Evolutionary conservation across 805 yeast genomes (phyloP).

Genomic region (Wickerhamiella qilinensis): DNA sequence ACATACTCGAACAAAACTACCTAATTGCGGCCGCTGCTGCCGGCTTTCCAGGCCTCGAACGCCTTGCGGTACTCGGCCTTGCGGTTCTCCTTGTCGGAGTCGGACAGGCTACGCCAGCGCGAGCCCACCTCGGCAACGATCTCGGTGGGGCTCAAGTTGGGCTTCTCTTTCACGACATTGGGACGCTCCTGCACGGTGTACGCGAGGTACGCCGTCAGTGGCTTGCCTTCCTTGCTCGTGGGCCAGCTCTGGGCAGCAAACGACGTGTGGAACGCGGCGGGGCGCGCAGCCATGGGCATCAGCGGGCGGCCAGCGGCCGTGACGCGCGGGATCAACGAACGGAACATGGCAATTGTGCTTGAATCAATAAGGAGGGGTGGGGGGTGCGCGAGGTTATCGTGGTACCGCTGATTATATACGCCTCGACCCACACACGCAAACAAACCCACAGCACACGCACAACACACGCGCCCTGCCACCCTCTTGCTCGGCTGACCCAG

Average conservation of each 20-base stretch:
- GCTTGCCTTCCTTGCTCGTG: slow-evolving; percentile 19
- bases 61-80: slow-evolving; percentile 77
- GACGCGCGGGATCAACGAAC: not conserved
- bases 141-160: slow-evolving; percentile 79
- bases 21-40: too few relatives aligned
- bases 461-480: not conserved
- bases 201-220: slow-evolving; percentile 93
- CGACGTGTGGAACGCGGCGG: slow-evolving; percentile 10
- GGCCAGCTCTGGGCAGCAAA: slow-evolving; percentile 10
- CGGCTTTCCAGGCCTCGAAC: slow-evolving; percentile 85
- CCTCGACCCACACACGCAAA: not conserved
- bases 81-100: slow-evolving; percentile 32
- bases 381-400: too few relatives aligned
- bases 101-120: slow-evolving; percentile 79
- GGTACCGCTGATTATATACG: too few relatives aligned
- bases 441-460: not conserved
- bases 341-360: not conserved
- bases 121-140: slow-evolving; percentile 88
- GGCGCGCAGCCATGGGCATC: too few relatives aligned
- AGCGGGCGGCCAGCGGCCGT: not conserved
- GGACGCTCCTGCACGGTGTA: slow-evolving; percentile 94
- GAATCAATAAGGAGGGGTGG: too few relatives aligned
- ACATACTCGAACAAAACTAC: too few relatives aligned
- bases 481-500: too few relatives aligned
- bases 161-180: slow-evolving; percentile 81